phyloP scores from a whole-genome alignment of 1,139 yeast species.

The Nadsonia commutata region DNA sequence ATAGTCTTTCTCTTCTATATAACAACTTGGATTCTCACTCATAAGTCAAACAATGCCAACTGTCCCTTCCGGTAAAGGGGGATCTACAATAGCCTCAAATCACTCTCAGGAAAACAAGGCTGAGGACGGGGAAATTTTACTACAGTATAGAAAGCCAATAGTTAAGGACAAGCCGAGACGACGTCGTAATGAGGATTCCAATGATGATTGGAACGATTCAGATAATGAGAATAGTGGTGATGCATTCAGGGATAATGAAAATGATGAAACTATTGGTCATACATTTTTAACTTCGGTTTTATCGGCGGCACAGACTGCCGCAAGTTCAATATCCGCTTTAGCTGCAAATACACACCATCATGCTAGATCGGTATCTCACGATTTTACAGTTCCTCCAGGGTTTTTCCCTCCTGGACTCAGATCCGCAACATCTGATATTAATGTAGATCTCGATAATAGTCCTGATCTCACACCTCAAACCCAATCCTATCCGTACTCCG shows the following conservation, averaged over 20 bases:
- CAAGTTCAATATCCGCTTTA: background rate
- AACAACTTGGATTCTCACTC: too few relatives aligned
- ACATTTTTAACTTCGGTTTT: background rate
- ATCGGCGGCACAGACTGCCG: background rate
- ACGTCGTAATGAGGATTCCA: background rate
- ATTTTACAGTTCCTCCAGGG: conserved; percentile 1
- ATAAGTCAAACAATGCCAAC: too few relatives aligned
- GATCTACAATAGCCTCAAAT: too few relatives aligned
- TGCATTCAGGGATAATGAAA: too few relatives aligned
- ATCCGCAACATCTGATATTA: conserved; percentile 3
- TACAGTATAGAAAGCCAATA: background rate
- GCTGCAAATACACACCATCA: background rate
- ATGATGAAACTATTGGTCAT: background rate
- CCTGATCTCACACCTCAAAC: conserved; percentile 5
- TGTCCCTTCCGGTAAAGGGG: too few relatives aligned
- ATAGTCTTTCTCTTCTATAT: too few relatives aligned
- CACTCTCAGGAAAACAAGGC: background rate
- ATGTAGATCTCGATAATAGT: conserved; percentile 1
- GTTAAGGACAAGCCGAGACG: background rate
- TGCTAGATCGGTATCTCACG: background rate
- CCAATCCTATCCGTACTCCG: too few relatives aligned
- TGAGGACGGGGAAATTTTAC: background rate
- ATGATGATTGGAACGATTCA: background rate
- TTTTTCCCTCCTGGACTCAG: conserved; percentile 2
- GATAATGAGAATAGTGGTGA: background rate